A percentile compares a stretch with the other conserved stretches of the same genome.
Conservation (phyloP, 768 basidiomycete species). For the Favolaschia claudopus region DNA sequence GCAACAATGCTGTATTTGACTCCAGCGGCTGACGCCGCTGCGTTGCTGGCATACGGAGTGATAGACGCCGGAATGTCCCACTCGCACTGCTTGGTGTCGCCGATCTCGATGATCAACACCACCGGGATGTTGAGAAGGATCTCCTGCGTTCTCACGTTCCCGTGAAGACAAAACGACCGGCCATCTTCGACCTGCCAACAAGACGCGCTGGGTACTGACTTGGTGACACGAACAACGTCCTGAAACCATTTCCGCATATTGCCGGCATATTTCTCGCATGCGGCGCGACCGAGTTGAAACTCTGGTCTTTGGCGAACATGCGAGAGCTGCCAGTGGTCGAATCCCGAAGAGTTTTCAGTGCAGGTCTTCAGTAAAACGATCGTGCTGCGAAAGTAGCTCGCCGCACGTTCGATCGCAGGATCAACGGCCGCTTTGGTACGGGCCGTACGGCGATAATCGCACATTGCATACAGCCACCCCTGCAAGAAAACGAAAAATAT, state of each 20-base stretch:
- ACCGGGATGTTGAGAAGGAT: constrained; percentile 3
- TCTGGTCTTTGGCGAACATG: no score
- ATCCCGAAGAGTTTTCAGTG: no score
- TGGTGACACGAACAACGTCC: neutral
- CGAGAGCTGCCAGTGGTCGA: no score
- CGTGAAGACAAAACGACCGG: neutral
- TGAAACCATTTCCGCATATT: constrained; percentile 13
- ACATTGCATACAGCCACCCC: no score
- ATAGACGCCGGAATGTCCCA: neutral
- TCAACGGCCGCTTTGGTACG: no score
- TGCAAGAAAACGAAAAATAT: no score
- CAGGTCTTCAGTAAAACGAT: no score
- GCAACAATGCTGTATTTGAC: constrained; percentile 7
- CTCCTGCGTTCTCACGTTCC: neutral
- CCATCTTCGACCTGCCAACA: neutral
- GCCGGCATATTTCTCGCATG: neutral
- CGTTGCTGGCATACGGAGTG: constrained; percentile 4
- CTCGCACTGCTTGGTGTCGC: neutral
- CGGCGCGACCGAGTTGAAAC: neutral
- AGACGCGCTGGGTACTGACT: neutral
- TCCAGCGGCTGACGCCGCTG: neutral
- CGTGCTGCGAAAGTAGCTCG: no score
- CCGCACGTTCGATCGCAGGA: no score
- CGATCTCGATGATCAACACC: neutral
- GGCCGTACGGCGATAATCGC: no score